phyloP scores from a whole-genome alignment of 2,329 filamentous ascomycete genomes.

The Ceratocystis smalleyi region DNA sequence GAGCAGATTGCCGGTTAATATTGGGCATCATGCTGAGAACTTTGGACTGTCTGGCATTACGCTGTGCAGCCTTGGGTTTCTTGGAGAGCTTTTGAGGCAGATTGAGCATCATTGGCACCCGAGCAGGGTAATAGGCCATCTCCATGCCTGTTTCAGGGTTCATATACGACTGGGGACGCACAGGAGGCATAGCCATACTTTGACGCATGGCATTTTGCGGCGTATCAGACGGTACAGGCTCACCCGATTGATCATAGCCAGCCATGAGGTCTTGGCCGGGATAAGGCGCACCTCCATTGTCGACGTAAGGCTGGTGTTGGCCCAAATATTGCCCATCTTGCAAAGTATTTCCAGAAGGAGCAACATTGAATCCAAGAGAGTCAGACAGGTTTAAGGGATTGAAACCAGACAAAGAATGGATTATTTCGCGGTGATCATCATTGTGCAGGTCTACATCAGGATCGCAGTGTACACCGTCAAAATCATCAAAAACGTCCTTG shows the following conservation, averaged over 20 bases:
- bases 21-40: conserved; percentile 45
- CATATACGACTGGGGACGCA: conserved; percentile 41
- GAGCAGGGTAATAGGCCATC: conserved; percentile 92
- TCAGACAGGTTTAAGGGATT: conserved; percentile 8
- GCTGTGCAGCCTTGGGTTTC: conserved; percentile 45
- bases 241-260: not conserved
- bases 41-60: conserved; percentile 59
- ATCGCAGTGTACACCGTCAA: conserved; percentile 64
- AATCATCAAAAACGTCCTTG: conserved; percentile 58
- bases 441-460: conserved; percentile 28
- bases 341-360: not conserved
- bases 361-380: conserved; percentile 5
- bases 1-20: conserved; percentile 17
- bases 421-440: conserved; percentile 2
- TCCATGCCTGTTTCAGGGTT: conserved; percentile 52
- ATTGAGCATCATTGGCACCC: conserved; percentile 85
- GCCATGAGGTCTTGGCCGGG: not conserved
- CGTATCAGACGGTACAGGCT: not conserved
- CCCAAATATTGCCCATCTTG: not conserved
- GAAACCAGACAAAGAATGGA: conserved; percentile 2
- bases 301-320: not conserved
- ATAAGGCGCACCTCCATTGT: not conserved
- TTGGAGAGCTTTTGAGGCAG: conserved; percentile 76
- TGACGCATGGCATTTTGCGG: conserved; percentile 2
- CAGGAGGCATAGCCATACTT: conserved; percentile 17